Evolutionary conservation across 768 basidiomycete species (phyloP).

Genomic region (Russula brevipes): DNA sequence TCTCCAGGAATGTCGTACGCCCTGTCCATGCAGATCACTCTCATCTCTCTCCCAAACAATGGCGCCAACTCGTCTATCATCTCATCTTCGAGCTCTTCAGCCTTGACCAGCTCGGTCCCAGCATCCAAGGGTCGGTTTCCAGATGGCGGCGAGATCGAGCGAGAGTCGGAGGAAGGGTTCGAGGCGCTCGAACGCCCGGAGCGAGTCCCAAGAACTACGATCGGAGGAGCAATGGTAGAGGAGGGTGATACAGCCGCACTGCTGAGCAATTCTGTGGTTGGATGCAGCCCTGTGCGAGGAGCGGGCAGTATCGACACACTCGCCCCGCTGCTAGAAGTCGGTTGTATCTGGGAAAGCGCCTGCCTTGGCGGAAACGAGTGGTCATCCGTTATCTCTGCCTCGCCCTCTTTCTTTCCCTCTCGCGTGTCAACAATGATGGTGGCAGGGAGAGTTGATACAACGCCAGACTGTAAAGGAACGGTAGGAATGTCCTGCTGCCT

Average conservation of each 20-base stretch:
- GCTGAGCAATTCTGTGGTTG: not conserved
- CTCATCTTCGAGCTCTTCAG: conserved; percentile 15
- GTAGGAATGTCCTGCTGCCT: not conserved
- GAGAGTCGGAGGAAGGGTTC: not conserved
- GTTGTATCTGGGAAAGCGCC: not conserved
- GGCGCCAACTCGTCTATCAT: conserved; percentile 20
- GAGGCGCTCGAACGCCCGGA: not conserved
- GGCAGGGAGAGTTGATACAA: not conserved
- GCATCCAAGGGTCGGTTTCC: not conserved
- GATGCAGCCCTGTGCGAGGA: not conserved
- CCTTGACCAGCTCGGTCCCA: not conserved
- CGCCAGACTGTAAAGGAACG: not conserved
- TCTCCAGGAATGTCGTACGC: conserved; percentile 1
- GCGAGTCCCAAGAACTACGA: conserved; percentile 5
- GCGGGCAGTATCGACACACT: not conserved
- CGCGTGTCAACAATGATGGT: not conserved
- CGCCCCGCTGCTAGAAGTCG: not conserved
- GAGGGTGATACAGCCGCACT: conserved; percentile 6
- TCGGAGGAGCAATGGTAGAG: conserved; percentile 4
- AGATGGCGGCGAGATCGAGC: conserved; percentile 2
- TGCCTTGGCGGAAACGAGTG: not conserved
- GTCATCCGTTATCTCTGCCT: not conserved
- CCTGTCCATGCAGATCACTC: conserved; percentile 12
- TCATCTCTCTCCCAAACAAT: conserved; percentile 18
- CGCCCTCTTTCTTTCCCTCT: not conserved